Base-by-base conservation (phyloP, 2,329 filamentous ascomycete genomes). In the Epichloe brachyelytri region DNA sequence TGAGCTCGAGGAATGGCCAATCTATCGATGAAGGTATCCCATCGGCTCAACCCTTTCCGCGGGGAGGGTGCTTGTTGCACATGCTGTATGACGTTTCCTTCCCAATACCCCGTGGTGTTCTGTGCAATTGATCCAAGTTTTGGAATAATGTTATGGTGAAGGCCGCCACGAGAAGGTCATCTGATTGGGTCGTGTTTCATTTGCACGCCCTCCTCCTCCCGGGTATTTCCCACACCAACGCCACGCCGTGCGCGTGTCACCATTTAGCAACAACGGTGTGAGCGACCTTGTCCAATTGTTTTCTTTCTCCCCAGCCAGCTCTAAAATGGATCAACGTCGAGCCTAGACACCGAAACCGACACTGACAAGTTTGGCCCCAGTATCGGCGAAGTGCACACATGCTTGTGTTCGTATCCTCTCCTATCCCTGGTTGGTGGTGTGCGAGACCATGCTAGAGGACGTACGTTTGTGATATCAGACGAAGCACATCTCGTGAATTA, bases 211-310 rank as follows among this genome's bases (percentile, higher is more conserved):
- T n/a, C 36, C 47, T 3, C 39, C 30, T 14, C 46, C 33, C 50
- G 15, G 36, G 39, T 14, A 33, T 8, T 43, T 48, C 39, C 26
- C 43, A 46, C 51, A 20, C 47, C 51, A 43, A 43, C 44, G 50
- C 51, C 50, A 54, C 48, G 43, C 51, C 51, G 51, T 46, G 51
- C 51, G 38, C 37, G 38, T 45, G 46, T 39, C 51, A 49, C 43
- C 46, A 46, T 49, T 33, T 46, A 37, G 38, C 46, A 43, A 39
- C 40, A 39, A 51, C 37, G 43, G 41, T 34, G 38, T 46, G 43
- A 30, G 51, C 51, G 51, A 46, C 37, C 20, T 48, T 45, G 48
- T 48, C 51, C 44, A 47, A 46, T 43, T 53, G 51, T 53, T 56
- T 48, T 20, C 46, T n/a, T 49, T 51, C 51, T 38, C 48, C 48